phyloP scores from a whole-genome alignment of 163 green algal species.

The Botryococcus braunii region DNA sequence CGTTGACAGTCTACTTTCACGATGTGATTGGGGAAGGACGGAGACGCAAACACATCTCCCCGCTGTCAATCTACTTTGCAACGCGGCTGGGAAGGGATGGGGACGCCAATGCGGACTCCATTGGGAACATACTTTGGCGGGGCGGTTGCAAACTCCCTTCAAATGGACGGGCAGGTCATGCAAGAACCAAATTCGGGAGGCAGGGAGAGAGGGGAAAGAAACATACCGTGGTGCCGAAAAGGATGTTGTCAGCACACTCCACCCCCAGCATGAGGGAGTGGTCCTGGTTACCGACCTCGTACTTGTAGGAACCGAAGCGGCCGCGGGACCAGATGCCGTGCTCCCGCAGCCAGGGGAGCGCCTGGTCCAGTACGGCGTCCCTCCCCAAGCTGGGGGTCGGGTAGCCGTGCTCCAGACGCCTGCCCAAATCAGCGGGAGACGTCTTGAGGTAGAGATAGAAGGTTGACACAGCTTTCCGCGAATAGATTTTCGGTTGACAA shows the following conservation, averaged over 20 bases:
- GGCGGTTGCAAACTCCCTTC: too few species aligned
- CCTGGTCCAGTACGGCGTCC: conserved; percentile 67
- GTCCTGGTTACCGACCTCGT: conserved; percentile 90
- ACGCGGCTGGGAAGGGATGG: too few species aligned
- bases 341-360: conserved; percentile 71
- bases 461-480: too few species aligned
- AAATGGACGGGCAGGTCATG: too few species aligned
- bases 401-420: conserved; percentile 74
- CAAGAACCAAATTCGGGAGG: neutral
- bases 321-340: conserved; percentile 76
- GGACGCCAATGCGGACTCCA: too few species aligned
- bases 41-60: too few species aligned
- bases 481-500: neutral
- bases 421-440: too few species aligned
- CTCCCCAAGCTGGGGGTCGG: conserved; percentile 61
- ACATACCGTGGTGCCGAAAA: conserved; percentile 56
- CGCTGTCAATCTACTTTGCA: too few species aligned
- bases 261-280: conserved; percentile 85
- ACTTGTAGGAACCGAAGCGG: conserved; percentile 87
- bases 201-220: too few species aligned
- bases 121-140: neutral
- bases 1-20: too few species aligned
- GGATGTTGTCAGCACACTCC: conserved; percentile 81
- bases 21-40: too few species aligned
- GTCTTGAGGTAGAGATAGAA: too few species aligned